phyloP scores from a whole-genome alignment of 371 early-diverging fungal species.

The Saksenaea vasiformis region DNA sequence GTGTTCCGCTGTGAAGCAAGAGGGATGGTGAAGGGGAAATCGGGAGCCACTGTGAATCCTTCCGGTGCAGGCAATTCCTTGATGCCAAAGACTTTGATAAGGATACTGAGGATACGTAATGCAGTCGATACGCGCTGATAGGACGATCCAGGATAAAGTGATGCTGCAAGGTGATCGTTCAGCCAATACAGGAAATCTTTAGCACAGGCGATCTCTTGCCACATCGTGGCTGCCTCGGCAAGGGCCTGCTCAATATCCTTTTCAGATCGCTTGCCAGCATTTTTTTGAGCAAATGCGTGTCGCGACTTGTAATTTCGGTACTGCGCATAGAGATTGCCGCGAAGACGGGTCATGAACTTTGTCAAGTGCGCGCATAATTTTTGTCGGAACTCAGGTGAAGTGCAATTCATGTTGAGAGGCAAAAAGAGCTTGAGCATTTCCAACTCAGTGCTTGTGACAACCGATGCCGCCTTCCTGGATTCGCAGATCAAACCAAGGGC shows the following conservation, averaged over 20 bases:
- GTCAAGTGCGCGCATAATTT: conserved; percentile 63
- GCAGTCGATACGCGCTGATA: conserved; percentile 65
- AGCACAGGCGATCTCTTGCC: conserved; percentile 23
- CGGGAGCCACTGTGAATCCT: conserved; percentile 46
- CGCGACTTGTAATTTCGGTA: conserved; percentile 36
- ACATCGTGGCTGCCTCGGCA: conserved; percentile 17
- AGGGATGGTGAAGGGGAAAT: conserved; percentile 59
- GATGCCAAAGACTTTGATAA: conserved; percentile 60
- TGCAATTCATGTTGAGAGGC: conserved; percentile 68
- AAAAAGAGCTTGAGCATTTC: conserved; percentile 61
- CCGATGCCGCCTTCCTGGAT: conserved; percentile 64
- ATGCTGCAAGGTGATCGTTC: conserved; percentile 33
- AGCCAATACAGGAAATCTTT: conserved; percentile 47
- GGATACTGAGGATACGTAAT: conserved; percentile 43
- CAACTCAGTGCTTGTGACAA: conserved; percentile 58
- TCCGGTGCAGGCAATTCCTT: conserved; percentile 49
- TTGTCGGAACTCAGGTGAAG: conserved; percentile 83
- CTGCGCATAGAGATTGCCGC: conserved; percentile 53
- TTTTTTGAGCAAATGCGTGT: conserved; percentile 21
- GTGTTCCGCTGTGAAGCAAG: conserved; percentile 49
- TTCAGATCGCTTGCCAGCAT: conserved; percentile 10
- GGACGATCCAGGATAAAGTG: conserved; percentile 64
- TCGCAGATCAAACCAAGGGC: conserved; percentile 82
- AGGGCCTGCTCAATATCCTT: conserved; percentile 16
- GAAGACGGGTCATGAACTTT: conserved; percentile 55